Evolutionary conservation across 371 early-diverging fungal genomes (phyloP), one percentile per base, ranked within the genome.

Genomic region (Gilbertella persicaria): DNA sequence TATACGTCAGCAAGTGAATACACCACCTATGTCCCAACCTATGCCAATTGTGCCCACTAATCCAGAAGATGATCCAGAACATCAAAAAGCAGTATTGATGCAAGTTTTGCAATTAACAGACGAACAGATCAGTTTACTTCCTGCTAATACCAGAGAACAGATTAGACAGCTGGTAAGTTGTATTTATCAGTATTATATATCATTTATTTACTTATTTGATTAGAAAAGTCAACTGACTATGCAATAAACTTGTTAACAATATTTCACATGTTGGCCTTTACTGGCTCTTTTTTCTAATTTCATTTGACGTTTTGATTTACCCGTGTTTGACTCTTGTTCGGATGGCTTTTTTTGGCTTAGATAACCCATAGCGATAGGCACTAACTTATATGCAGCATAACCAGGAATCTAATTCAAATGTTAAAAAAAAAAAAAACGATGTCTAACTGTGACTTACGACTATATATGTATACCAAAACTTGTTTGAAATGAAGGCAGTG

Each of bases 381-480:
- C 67, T 14, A 80, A 55, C 59, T 79, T 80, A 58, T 79, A 85
- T 41, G 50, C 74, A 8, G 84, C 73, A 58, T 87, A 90, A 3
- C 69, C 79, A 17, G 90, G 90, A 42, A 90, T 87, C 73, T 81
- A 64, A 16, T 28, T 4, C 30, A 33, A 42, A 30, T 1, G 2
- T 28, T 38, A 20, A 23, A 37, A 9, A 6, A 25, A 20, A 39
- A 45, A 45, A 20, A 42, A 37, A 21, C 13, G 17, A 41, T 41
- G 17, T 20, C 19, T 17, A 12, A 8, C 30, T 38, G 20, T 17
- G 4, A 69, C 73, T 66, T 80, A 83, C 85, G 48, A 76, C 67
- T 28, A 86, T 58, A 45, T 88, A 90, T 41, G 82, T 62, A 58
- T 73, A 76, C 92, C 91, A 92, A 48, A 86, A 81, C 67, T 85